Evolutionary conservation across 768 basidiomycete species (phyloP).

Genomic region (Cystofilobasidium ferigula): DNA sequence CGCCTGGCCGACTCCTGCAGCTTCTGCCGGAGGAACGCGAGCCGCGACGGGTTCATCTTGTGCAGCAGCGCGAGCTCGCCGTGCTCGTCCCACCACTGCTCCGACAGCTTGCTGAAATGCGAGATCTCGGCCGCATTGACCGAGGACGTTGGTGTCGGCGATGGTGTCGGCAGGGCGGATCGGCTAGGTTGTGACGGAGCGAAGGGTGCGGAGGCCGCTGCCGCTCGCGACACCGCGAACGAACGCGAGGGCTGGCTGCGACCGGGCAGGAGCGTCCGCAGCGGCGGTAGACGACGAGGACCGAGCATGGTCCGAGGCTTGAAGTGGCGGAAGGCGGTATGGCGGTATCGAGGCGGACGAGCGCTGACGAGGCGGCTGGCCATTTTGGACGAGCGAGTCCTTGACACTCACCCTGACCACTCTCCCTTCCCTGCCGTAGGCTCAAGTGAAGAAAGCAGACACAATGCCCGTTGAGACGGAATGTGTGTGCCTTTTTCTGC

Average conservation of each 20-base stretch:
- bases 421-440: not conserved
- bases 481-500: not conserved
- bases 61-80: slow-evolving; percentile 84
- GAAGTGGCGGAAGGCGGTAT: no score
- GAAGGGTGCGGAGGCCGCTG: not conserved
- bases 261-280: not conserved
- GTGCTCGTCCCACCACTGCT: slow-evolving; percentile 90
- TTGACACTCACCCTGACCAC: not conserved
- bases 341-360: no score
- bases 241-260: not conserved
- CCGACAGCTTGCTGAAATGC: slow-evolving; percentile 76
- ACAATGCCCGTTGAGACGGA: slow-evolving; percentile 14
- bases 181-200: not conserved
- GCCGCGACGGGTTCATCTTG: slow-evolving; percentile 84
- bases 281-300: not conserved
- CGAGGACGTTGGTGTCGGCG: slow-evolving; percentile 38
- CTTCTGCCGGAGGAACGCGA: slow-evolving; percentile 57
- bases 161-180: not conserved
- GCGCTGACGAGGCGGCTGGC: no score
- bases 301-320: not conserved
- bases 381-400: not conserved
- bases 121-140: slow-evolving; percentile 72
- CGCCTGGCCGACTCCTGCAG: slow-evolving; percentile 27
- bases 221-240: not conserved
- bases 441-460: not conserved